Base-by-base conservation (phyloP, 2,329 filamentous ascomycete genomes). In the Neobulgaria alba region DNA sequence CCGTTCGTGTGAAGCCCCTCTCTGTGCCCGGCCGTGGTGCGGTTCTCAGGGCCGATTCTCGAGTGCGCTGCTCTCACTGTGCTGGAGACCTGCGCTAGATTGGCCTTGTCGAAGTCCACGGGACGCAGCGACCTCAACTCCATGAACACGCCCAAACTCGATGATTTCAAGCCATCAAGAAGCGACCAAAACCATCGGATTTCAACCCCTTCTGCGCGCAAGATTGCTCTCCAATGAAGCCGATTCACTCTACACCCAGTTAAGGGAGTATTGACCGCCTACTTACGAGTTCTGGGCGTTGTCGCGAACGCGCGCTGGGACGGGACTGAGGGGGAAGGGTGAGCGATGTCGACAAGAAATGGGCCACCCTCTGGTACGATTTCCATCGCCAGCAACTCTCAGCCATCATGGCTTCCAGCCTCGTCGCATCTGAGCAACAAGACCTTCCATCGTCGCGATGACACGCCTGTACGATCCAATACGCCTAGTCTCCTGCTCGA, bases 391-490 rank as follows among this genome's bases (percentile, higher is more conserved):
- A 49, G 45, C 43, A 39, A 41, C 37, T 72, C 77, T 66, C 76
- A 80, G 67, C 67, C 73, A 53, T 60, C 65, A 70, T 84, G 81
- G 80, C 72, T 72, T 49, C 70, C 77, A 54, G 72, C 77, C 54
- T 69, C 71, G 48, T 60, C 67, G 47, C 64, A 67, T 56, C 64
- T 71, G 47, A 57, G 62, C 50, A 69, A 65, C 46, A 67, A 58
- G 52, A 62, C 72, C 57, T 68, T 77, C 48, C 73, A 73, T 51
- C 72, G 70, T 59, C 67, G 73, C 56, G 79, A 84, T 59, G 78
- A 85, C 69, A 74, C 66, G 41, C 50, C 55, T 35, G 43, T 52
- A 42, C 52, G 55, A 29, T 54, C 54, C 34, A 54, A 55, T 47
- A 55, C 52, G 41, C 50, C 56, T 34, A 49, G 39, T 47, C 39